Conservation (phyloP, 352 stramenopile genomes). For the Aphanomyces stellatus region DNA sequence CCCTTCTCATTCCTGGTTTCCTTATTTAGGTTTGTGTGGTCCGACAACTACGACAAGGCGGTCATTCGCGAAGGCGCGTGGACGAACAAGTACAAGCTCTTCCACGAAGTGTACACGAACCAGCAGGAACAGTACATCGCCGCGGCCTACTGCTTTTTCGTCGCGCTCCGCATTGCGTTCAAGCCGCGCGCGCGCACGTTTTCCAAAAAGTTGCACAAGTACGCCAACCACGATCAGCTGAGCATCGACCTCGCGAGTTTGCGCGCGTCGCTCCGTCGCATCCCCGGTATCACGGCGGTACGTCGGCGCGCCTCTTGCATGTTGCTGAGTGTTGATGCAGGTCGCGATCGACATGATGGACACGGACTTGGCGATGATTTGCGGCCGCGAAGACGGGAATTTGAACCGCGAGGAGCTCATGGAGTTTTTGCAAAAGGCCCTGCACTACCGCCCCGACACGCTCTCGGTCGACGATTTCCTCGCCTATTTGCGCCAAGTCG, state of each 20-base stretch:
- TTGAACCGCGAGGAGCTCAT: slow-evolving; percentile 81
- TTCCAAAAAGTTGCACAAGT: slow-evolving; percentile 84
- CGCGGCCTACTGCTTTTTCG: slow-evolving; percentile 56
- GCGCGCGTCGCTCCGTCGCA: slow-evolving; percentile 51
- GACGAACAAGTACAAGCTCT: slow-evolving; percentile 7
- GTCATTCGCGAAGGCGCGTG: neutral
- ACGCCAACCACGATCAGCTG: slow-evolving; percentile 72
- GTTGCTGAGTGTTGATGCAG: neutral
- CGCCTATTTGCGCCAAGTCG: slow-evolving; percentile 68
- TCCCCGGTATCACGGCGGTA: slow-evolving; percentile 70
- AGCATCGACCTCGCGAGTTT: slow-evolving; percentile 70
- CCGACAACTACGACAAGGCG: neutral
- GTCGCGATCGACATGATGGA: slow-evolving; percentile 80
- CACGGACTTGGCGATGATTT: slow-evolving; percentile 82
- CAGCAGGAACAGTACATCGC: slow-evolving; percentile 55
- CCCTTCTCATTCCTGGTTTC: neutral
- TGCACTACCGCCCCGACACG: slow-evolving; percentile 62
- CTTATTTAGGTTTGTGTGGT: neutral
- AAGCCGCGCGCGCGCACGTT: slow-evolving; percentile 74
- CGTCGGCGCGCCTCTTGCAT: neutral
- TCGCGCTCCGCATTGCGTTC: slow-evolving; percentile 67
- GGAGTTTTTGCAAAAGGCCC: slow-evolving; percentile 72
- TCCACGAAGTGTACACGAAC: slow-evolving; percentile 1
- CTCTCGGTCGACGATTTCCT: slow-evolving; percentile 79
- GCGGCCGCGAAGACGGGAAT: slow-evolving; percentile 71